These are phyloP conservation scores for Ephemerocybe angulata DNA, from an alignment of 768 basidiomycete genomes.

Conservation along the genomic window DNA sequence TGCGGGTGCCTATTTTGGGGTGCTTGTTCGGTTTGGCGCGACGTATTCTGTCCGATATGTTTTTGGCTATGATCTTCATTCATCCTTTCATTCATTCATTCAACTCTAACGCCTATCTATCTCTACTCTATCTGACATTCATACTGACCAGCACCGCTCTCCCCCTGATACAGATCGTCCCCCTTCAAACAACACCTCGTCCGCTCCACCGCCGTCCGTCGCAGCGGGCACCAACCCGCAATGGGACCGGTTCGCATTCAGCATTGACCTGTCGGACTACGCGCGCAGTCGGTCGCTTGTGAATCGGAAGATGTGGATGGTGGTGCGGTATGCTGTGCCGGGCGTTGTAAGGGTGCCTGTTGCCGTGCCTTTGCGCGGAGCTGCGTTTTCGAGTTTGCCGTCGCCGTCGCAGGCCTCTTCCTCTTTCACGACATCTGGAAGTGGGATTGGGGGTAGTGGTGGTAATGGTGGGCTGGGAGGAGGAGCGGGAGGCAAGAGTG, in stretches of 20 bases:
- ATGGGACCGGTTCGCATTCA: slow-evolving; percentile 63
- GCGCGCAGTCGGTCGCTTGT: slow-evolving; percentile 36
- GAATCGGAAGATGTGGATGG: slow-evolving; percentile 57
- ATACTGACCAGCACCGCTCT: slow-evolving; percentile 19
- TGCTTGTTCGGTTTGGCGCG: no score
- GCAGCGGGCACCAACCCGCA: slow-evolving; percentile 8
- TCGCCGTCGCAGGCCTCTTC: background rate
- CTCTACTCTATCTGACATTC: slow-evolving; percentile 16
- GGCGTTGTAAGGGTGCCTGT: slow-evolving; percentile 3
- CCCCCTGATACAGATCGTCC: slow-evolving; percentile 15
- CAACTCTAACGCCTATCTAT: slow-evolving; percentile 31
- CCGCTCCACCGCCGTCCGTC: slow-evolving; percentile 7
- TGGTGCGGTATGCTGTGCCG: slow-evolving; percentile 44
- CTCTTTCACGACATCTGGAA: background rate
- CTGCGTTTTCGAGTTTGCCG: background rate
- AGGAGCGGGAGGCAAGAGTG: no score
- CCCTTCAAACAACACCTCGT: background rate
- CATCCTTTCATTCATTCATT: background rate
- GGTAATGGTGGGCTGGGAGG: no score
- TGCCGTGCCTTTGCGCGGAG: background rate
- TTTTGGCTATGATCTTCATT: background rate
- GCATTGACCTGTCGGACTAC: slow-evolving; percentile 71
- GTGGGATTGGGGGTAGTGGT: no score
- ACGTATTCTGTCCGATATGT: no score
- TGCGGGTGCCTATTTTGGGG: no score